Conservation (phyloP, 306 rosid genomes). For the Dryas drummondii region DNA sequence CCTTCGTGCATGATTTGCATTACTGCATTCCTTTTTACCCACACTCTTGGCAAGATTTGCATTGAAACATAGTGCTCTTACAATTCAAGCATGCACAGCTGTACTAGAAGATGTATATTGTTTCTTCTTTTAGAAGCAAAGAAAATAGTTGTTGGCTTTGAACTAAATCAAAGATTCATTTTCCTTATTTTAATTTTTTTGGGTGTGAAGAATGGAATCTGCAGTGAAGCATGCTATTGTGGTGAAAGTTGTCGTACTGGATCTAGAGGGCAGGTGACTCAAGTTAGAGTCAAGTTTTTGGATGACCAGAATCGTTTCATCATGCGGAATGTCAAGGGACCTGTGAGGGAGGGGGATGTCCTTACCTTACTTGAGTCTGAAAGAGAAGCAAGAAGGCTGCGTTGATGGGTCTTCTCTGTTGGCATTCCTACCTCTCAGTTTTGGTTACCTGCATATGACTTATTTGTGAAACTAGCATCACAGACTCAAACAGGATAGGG, state of each 20-base stretch:
- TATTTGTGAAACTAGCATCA: background rate
- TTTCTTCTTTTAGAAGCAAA: background rate
- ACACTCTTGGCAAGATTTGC: no score
- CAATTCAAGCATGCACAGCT: background rate
- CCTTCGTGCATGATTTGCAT: no score
- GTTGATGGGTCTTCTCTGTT: slow-evolving; percentile 19
- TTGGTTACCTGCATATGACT: background rate
- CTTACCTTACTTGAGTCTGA: slow-evolving; percentile 55
- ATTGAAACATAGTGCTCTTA: no score
- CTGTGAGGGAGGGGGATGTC: slow-evolving; percentile 34
- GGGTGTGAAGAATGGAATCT: slow-evolving; percentile 41
- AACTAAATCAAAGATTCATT: background rate
- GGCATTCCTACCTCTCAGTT: background rate
- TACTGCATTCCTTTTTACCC: no score
- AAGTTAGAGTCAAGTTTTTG: slow-evolving; percentile 49
- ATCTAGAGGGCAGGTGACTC: slow-evolving; percentile 55
- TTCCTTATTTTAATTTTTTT: background rate
- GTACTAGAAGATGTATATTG: background rate
- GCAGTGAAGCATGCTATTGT: slow-evolving; percentile 43
- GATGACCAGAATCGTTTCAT: slow-evolving; percentile 52
- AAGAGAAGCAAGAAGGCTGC: slow-evolving; percentile 56
- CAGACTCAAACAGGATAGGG: background rate
- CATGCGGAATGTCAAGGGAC: slow-evolving; percentile 47
- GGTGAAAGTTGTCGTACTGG: slow-evolving; percentile 48
- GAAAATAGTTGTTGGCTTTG: background rate